Base-by-base conservation (phyloP, 805 yeast genomes). In the Blastobotrys muscicola region DNA sequence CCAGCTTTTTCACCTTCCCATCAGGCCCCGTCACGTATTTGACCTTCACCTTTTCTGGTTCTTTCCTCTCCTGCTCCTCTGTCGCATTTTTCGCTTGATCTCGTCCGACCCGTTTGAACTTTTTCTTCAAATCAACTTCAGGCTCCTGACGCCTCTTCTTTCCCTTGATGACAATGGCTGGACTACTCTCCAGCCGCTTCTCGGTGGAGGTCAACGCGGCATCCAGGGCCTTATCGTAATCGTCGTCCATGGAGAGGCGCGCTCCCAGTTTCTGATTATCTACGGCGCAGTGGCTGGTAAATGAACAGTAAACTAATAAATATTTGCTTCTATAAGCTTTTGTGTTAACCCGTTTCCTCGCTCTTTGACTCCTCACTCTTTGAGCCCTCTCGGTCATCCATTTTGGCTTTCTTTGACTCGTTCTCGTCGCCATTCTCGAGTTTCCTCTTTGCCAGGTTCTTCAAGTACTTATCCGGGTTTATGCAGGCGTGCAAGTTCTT, bases 401-500 rank as follows among this genome's bases (percentile, higher is more conserved):
- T 15, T 3, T 16, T 12, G 4, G 38, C 15, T 5, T 12, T 9
- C 23, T 38, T 34, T 9, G 26, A 4, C 26, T 13, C 33, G 9
- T 16, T 12, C 35, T 38, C 23, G 29, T 14, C 16, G 23, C 10
- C 11, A 9, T 11, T 14, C 14, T 33, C 38, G 12, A 26, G 33
- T 26, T 40, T 40, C 11, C 37, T 29, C 26, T 44, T 40, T 4
- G 34, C 26, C 26, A 20, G 26, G 26, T 20, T 20, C 29, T 44
- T 32, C 8, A 43, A 36, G 16, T 40, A 38, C 49, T 54, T 52
- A 23, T 53, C 54, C 2, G 63, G 62, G 46, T 60, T 48, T 35
- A 56, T 46, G 33, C 61, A 57, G 8, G 41, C 36, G 45, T 61
- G 59, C 33, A 67, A 59, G 44, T 60, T 61, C 45, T 57, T 63